These are phyloP conservation scores for Elasticomyces elasticus DNA, from an alignment of 495 filamentous ascomycete species.

Conservation along the genomic window DNA sequence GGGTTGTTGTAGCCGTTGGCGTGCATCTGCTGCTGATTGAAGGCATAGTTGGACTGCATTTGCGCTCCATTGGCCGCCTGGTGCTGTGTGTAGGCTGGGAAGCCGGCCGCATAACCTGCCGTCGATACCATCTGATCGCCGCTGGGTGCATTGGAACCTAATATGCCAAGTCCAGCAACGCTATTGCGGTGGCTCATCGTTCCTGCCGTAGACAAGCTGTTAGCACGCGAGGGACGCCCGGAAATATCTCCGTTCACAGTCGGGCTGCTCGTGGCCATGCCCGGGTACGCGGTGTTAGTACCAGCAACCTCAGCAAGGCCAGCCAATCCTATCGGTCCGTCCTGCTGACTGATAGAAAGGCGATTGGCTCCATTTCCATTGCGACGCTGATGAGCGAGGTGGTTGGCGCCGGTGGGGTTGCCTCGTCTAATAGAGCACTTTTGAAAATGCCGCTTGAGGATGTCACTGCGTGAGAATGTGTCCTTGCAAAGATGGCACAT, in stretches of 20 bases:
- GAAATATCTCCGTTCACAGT: slow-evolving; percentile 20
- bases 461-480: slow-evolving; percentile 97
- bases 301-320: slow-evolving; percentile 17
- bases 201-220: slow-evolving; percentile 15
- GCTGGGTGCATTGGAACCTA: slow-evolving; percentile 8
- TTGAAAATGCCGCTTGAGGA: slow-evolving; percentile 95
- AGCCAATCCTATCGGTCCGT: slow-evolving; percentile 20
- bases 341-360: slow-evolving; percentile 34
- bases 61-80: slow-evolving; percentile 2
- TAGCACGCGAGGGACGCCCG: slow-evolving; percentile 13
- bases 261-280: slow-evolving; percentile 15
- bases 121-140: slow-evolving; percentile 11
- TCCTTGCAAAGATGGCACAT: slow-evolving; percentile 94
- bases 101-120: slow-evolving; percentile 6
- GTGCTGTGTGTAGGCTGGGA: slow-evolving; percentile 15
- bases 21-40: slow-evolving; percentile 15
- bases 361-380: slow-evolving; percentile 15
- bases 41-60: slow-evolving; percentile 16
- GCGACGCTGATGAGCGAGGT: slow-evolving; percentile 78
- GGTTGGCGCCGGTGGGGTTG: slow-evolving; percentile 83
- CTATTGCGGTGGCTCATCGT: slow-evolving; percentile 19
- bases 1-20: slow-evolving; percentile 14
- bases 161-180: slow-evolving; percentile 16
- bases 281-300: not conserved
- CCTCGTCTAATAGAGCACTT: slow-evolving; percentile 93